Base-by-base conservation (phyloP, 2,329 filamentous ascomycete genomes). In the Exophiala oligosperma region DNA sequence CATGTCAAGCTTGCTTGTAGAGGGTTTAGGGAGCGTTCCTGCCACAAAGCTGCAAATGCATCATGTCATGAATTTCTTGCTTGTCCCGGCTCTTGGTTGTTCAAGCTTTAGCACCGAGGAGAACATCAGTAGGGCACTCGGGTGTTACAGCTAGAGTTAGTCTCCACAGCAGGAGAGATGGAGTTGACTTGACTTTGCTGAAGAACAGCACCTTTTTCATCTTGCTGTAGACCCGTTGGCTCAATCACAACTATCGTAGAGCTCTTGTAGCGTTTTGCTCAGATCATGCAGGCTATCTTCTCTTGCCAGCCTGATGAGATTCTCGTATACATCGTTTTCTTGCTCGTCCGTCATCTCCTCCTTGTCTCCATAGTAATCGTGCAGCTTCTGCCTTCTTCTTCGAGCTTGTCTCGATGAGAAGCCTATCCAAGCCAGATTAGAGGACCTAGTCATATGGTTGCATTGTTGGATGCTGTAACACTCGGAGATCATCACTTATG, bases 281-380 rank as follows among this genome's bases (percentile, higher is more conserved):
- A 44, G 14, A 44, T 44, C 40, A 44, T 44, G 40, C 17, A 44
- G 40, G 40, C 40, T n/a, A 23, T 44, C n/a, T 44, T 44, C 14
- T 21, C 17, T 44, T 44, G 40, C 40, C 1, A 44, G 40, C 11
- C 7, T 44, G 11, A 44, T 44, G n/a, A 21, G 40, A 21, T 44
- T 44, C 40, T 47, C 44, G 21, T 47, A 47, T 47, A 47, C 23
- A 1, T 47, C 21, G 23, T 24, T 47, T 47, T 47, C 44, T 47
- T 47, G 44, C 44, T 47, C 44, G 4, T 47, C 21, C 2, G 44
- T 47, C 44, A 47, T 47, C 44, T 47, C 44, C 5, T 47, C 44
- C 44, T 47, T 47, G 11, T 47, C 23, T 47, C 23, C 44, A n/a
- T 47, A 47, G 44, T 47, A 47, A 29, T 47, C 44, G 26, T 47